A percentile compares a stretch with the other conserved stretches of the same genome.
Conservation (phyloP, 148 eudicot species). For the Amaranthus cruentus region DNA sequence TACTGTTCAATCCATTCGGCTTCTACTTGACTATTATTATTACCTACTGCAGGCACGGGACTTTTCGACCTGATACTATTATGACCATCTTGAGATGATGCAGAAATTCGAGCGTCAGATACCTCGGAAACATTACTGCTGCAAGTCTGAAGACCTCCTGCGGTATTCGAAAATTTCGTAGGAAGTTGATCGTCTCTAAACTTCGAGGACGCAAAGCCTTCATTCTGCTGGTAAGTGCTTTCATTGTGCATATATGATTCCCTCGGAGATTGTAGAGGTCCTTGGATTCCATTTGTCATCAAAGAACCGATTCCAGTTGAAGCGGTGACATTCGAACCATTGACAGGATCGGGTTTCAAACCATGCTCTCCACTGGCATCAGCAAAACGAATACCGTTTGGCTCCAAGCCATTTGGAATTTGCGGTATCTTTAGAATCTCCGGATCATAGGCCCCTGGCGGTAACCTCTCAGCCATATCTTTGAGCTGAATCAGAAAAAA, state of each 20-base stretch:
- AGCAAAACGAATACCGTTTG: constrained; percentile 46
- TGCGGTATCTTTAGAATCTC: constrained; percentile 43
- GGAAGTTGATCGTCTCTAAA: constrained; percentile 37
- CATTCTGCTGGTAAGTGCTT: constrained; percentile 33
- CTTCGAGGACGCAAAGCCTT: constrained; percentile 27
- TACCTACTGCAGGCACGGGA: constrained; percentile 29
- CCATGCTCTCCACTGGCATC: constrained; percentile 45
- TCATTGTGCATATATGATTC: constrained; percentile 29
- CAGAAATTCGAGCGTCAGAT: constrained; percentile 38
- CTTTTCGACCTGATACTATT: constrained; percentile 39
- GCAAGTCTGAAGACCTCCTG: constrained; percentile 30
- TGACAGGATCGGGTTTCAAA: constrained; percentile 30
- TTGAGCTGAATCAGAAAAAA: constrained; percentile 50
- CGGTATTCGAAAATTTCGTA: constrained; percentile 32
- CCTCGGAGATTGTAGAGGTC: constrained; percentile 33
- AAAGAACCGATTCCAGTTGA: constrained; percentile 29
- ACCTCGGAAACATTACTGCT: constrained; percentile 44
- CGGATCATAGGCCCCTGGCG: constrained; percentile 67
- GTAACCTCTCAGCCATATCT: constrained; percentile 90
- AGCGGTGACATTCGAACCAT: constrained; percentile 29
- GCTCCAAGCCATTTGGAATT: constrained; percentile 55
- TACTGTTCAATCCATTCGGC: constrained; percentile 98
- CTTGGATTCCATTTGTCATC: constrained; percentile 33
- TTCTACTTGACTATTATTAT: constrained; percentile 53
- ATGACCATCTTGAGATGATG: constrained; percentile 42